Evolutionary conservation across 2,329 filamentous ascomycete species (phyloP).

Genomic region (Plectosphaerella sp.): DNA sequence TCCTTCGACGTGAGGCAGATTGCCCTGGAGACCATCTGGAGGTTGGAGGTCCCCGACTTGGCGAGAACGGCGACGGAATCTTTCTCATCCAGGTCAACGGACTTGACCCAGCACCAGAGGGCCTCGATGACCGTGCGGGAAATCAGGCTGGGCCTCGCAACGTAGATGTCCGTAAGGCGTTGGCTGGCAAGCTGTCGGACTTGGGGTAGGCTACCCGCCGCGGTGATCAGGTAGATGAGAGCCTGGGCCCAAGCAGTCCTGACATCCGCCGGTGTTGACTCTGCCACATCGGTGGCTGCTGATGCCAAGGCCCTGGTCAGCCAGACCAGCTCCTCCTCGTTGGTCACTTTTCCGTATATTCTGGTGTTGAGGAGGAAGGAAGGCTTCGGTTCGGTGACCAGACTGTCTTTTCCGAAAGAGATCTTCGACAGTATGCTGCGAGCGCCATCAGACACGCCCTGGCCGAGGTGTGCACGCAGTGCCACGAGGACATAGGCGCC

Average conservation of each 20-base stretch:
- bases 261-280: constrained; percentile 42
- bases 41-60: constrained; percentile 59
- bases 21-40: constrained; percentile 57
- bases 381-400: constrained; percentile 71
- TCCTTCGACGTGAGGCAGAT: constrained; percentile 60
- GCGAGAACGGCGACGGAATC: constrained; percentile 66
- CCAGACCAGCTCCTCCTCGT: constrained; percentile 76
- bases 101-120: constrained; percentile 75
- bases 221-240: constrained; percentile 73
- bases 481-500: constrained; percentile 72
- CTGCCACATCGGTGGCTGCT: constrained; percentile 49
- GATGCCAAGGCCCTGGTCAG: constrained; percentile 65
- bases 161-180: constrained; percentile 62
- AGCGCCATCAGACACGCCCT: neutral
- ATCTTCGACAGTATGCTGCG: neutral
- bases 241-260: constrained; percentile 76
- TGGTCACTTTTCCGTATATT: constrained; percentile 74
- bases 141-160: constrained; percentile 50
- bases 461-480: constrained; percentile 6
- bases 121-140: constrained; percentile 64
- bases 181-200: constrained; percentile 60
- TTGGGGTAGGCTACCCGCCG: constrained; percentile 53
- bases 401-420: neutral
- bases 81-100: constrained; percentile 66
- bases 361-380: constrained; percentile 83